Conservation (phyloP, 106 monocot genomes). For the Ottelia alismoides region DNA sequence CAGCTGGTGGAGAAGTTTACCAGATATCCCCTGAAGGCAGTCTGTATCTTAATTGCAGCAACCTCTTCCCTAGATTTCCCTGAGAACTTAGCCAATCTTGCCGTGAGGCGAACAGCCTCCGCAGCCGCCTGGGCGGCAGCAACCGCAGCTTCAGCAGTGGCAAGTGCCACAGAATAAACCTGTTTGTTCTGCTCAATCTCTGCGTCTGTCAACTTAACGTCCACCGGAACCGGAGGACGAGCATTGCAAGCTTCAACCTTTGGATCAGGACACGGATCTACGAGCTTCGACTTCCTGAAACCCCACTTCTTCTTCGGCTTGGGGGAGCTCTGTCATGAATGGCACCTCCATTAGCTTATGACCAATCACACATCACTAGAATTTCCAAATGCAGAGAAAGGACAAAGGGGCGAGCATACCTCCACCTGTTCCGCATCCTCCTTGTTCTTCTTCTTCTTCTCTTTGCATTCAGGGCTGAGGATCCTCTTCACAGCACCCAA, state of each 20-base stretch:
- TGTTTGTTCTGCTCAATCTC: slow-evolving; percentile 42
- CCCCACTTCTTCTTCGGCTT: slow-evolving; percentile 37
- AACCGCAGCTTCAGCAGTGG: slow-evolving; percentile 68
- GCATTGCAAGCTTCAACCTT: slow-evolving; percentile 4
- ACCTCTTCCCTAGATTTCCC: slow-evolving; percentile 23
- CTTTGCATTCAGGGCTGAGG: slow-evolving; percentile 42
- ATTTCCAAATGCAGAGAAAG: no score
- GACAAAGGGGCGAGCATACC: no score
- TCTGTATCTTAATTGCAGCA: slow-evolving; percentile 16
- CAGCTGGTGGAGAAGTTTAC: slow-evolving; percentile 2
- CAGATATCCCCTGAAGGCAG: slow-evolving; percentile 9
- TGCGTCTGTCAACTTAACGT: slow-evolving; percentile 14
- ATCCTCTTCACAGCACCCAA: slow-evolving; percentile 37
- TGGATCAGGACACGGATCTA: slow-evolving; percentile 4
- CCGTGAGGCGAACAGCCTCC: slow-evolving; percentile 56
- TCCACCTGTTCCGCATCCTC: slow-evolving; percentile 11
- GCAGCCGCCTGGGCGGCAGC: slow-evolving; percentile 78
- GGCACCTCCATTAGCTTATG: no score
- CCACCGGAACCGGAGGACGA: slow-evolving; percentile 1
- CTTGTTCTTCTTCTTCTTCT: slow-evolving; percentile 28
- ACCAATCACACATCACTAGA: no score
- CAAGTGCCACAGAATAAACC: slow-evolving; percentile 63
- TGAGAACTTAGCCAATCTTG: slow-evolving; percentile 16
- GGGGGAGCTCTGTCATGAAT: slow-evolving; percentile 18
- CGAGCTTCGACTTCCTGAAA: slow-evolving; percentile 18